Conservation (phyloP, 208 protist genomes). For the Acanthamoeba triangularis region DNA sequence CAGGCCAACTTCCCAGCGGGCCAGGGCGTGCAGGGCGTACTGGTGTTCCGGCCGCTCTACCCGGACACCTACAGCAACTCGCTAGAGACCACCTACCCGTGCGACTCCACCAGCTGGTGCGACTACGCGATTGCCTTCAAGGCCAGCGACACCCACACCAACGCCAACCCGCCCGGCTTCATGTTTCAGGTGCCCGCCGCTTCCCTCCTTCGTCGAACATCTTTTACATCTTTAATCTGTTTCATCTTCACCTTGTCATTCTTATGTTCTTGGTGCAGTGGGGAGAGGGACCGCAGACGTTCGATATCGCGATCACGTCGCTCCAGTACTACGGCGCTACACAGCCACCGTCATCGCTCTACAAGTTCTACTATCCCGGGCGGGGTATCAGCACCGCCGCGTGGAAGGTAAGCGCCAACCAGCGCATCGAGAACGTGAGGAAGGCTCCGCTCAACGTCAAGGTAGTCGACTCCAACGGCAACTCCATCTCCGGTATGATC, state of each 20-base stretch:
- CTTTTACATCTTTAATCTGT: too few species aligned
- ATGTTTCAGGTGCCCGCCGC: not conserved
- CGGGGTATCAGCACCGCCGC: not conserved
- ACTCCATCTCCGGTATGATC: not conserved
- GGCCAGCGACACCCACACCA: not conserved
- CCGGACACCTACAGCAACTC: not conserved
- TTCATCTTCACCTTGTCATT: not conserved
- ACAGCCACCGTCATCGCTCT: not conserved
- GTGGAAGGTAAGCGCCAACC: not conserved
- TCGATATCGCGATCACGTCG: conserved; percentile 24
- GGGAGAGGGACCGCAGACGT: conserved; percentile 8
- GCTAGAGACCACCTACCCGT: not conserved
- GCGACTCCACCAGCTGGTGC: conserved; percentile 25
- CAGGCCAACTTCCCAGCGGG: not conserved
- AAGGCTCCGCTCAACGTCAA: conserved; percentile 1
- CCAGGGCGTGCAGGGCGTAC: not conserved
- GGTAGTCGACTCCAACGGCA: conserved; percentile 23
- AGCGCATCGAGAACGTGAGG: not conserved
- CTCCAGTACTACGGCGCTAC: conserved; percentile 20
- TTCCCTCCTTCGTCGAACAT: too few species aligned
- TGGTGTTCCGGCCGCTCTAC: not conserved
- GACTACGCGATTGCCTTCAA: not conserved
- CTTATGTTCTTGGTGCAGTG: not conserved
- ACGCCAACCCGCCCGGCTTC: not conserved
- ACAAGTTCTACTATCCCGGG: conserved; percentile 19